A percentile compares a stretch with the other conserved stretches of the same genome.
Conservation (phyloP, 2,329 filamentous ascomycete species). For the Emergomyces orientalis region DNA sequence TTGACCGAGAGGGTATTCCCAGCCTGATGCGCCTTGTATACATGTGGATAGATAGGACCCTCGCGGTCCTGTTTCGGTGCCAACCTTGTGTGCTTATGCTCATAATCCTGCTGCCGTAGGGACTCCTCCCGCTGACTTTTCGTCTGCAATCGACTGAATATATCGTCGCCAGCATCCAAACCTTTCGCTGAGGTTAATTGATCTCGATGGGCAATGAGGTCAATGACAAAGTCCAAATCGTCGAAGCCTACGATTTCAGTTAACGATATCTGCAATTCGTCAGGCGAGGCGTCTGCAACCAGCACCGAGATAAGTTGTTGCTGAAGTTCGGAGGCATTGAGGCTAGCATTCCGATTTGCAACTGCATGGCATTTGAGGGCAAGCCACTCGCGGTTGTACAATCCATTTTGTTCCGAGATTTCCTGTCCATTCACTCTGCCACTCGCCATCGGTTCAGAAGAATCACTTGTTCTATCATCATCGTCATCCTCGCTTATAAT, state of each 20-base stretch:
- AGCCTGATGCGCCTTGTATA: slow-evolving; percentile 74
- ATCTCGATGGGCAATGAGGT: slow-evolving; percentile 69
- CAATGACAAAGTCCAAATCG: slow-evolving; percentile 84
- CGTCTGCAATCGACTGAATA: slow-evolving; percentile 55
- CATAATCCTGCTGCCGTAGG: slow-evolving; percentile 63
- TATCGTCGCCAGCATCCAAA: slow-evolving; percentile 22
- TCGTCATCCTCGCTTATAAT: slow-evolving; percentile 68
- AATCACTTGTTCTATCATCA: slow-evolving; percentile 46
- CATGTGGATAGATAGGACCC: slow-evolving; percentile 78
- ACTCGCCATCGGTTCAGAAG: slow-evolving; percentile 48
- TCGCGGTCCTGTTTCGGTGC: slow-evolving; percentile 60
- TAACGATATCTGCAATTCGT: slow-evolving; percentile 82
- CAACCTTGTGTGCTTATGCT: slow-evolving; percentile 71
- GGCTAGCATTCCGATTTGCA: slow-evolving; percentile 53
- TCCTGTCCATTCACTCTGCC: slow-evolving; percentile 20
- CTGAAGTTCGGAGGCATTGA: slow-evolving; percentile 61
- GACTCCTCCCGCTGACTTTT: slow-evolving; percentile 69
- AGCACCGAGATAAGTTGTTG: slow-evolving; percentile 70
- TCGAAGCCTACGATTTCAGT: slow-evolving; percentile 89
- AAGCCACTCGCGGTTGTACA: slow-evolving; percentile 62
- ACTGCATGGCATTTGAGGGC: slow-evolving; percentile 57
- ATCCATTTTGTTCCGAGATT: slow-evolving; percentile 10
- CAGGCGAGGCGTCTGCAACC: slow-evolving; percentile 59
- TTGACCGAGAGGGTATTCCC: slow-evolving; percentile 75
- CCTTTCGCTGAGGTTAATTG: slow-evolving; percentile 49